These are phyloP conservation scores for Populus tremula DNA, from an alignment of 345 rosid species.

Conservation along the genomic window DNA sequence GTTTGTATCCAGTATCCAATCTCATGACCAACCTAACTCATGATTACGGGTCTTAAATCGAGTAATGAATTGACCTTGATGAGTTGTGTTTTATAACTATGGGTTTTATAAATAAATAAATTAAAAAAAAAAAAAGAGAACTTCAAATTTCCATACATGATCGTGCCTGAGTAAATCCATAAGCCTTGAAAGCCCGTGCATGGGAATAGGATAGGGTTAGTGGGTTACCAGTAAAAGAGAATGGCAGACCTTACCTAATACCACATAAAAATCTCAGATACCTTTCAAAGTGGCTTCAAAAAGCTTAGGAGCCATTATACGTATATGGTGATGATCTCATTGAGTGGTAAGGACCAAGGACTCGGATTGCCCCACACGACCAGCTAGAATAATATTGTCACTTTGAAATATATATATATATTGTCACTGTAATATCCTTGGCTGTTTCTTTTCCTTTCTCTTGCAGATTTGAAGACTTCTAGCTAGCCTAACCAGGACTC, in stretches of 20 bases:
- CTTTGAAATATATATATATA: background rate
- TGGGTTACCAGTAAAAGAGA: too few species aligned
- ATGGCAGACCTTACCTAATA: background rate
- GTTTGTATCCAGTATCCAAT: fast-evolving
- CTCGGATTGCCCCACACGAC: background rate
- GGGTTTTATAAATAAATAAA: too few species aligned
- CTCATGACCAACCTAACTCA: too few species aligned
- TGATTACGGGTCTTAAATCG: too few species aligned
- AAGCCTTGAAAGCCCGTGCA: too few species aligned
- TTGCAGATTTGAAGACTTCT: background rate
- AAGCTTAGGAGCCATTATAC: background rate
- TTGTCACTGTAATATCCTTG: background rate
- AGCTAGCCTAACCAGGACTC: background rate
- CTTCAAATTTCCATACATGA: background rate
- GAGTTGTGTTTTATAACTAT: too few species aligned
- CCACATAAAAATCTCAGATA: background rate
- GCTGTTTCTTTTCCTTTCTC: background rate
- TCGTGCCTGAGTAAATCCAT: background rate
- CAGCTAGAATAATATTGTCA: background rate
- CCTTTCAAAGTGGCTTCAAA: background rate
- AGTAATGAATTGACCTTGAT: too few species aligned
- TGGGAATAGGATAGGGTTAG: too few species aligned
- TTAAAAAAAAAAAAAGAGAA: too few species aligned
- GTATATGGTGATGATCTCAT: background rate
- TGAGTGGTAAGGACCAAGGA: background rate